Conservation (phyloP, 2,329 filamentous ascomycete genomes). For the Parasarocladium wereldwijsianum region DNA sequence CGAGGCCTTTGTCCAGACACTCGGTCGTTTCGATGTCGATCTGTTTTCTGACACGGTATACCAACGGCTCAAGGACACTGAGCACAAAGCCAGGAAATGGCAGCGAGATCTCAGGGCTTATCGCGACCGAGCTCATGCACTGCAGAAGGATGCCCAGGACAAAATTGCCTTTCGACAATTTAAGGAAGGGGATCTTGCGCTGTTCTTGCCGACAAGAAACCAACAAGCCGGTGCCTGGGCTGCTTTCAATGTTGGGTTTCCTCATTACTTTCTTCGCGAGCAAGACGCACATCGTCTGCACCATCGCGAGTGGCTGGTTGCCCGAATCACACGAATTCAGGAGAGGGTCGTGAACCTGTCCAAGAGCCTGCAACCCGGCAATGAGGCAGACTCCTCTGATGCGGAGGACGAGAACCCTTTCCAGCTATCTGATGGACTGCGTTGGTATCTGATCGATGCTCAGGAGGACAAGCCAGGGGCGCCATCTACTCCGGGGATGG, state of each 20-base stretch:
- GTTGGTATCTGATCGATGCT: constrained; percentile 94
- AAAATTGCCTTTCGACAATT: constrained; percentile 95
- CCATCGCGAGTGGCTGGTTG: constrained; percentile 88
- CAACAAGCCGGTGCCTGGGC: constrained; percentile 93
- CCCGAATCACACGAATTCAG: constrained; percentile 80
- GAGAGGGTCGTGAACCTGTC: constrained; percentile 88
- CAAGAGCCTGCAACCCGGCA: constrained; percentile 47
- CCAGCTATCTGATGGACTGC: constrained; percentile 81
- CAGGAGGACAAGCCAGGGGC: constrained; percentile 83
- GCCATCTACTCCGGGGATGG: constrained; percentile 81
- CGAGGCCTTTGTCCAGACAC: constrained; percentile 53
- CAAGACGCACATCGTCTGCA: constrained; percentile 76
- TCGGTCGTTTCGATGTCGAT: constrained; percentile 72
- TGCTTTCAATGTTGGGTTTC: constrained; percentile 93
- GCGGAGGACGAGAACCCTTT: constrained; percentile 87
- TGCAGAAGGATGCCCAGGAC: constrained; percentile 77
- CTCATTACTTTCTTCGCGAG: constrained; percentile 92
- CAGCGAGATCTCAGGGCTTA: constrained; percentile 79
- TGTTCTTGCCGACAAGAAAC: constrained; percentile 90
- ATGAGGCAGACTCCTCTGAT: constrained; percentile 34
- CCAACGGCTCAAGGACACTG: constrained; percentile 83
- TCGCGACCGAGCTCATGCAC: constrained; percentile 67
- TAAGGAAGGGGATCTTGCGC: constrained; percentile 86
- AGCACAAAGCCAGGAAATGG: constrained; percentile 85
- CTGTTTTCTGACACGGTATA: constrained; percentile 72